Evolutionary conservation across 148 eudicot species (phyloP).

Genomic region (Dysphania ambrosioides): DNA sequence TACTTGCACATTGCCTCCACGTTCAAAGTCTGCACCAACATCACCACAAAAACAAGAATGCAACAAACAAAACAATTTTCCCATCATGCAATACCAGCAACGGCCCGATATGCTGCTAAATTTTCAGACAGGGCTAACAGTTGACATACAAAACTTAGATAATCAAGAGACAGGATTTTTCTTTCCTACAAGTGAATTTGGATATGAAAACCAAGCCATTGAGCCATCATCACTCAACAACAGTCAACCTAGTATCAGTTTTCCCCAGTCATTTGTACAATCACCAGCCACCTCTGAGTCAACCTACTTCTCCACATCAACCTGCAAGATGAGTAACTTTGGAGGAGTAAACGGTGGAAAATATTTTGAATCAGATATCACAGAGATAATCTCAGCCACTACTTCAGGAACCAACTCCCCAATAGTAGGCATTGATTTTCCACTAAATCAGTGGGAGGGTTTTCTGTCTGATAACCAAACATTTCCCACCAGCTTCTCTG

Average conservation of each 20-base stretch:
- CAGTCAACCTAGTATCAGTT: conserved; percentile 33
- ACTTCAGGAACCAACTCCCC: conserved; percentile 79
- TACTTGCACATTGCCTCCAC: conserved; percentile 42
- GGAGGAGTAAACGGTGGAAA: conserved; percentile 38
- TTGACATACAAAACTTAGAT: conserved; percentile 39
- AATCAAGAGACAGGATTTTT: conserved; percentile 38
- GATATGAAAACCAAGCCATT: conserved; percentile 26
- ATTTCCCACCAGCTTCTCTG: conserved; percentile 31
- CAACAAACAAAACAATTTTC: conserved; percentile 26
- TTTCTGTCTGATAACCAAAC: conserved; percentile 49
- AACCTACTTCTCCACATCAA: conserved; percentile 50
- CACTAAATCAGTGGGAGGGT: conserved; percentile 41
- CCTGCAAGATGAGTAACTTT: conserved; percentile 38
- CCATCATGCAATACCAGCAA: conserved; percentile 29
- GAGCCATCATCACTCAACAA: conserved; percentile 32
- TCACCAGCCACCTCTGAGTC: conserved; percentile 64
- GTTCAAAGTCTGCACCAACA: conserved; percentile 38
- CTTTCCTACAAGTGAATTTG: conserved; percentile 33
- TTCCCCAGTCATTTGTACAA: conserved; percentile 32
- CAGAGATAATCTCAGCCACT: conserved; percentile 53
- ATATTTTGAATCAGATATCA: conserved; percentile 45
- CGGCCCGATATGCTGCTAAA: conserved; percentile 34
- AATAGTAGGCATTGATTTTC: conserved; percentile 49
- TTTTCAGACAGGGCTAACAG: conserved; percentile 43
- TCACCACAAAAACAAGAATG: conserved; percentile 36